Percentiles rank a stretch among this genome's conserved stretches.
phyloP scores from a whole-genome alignment of 345 rosid genomes.

The Trapa incisa region DNA sequence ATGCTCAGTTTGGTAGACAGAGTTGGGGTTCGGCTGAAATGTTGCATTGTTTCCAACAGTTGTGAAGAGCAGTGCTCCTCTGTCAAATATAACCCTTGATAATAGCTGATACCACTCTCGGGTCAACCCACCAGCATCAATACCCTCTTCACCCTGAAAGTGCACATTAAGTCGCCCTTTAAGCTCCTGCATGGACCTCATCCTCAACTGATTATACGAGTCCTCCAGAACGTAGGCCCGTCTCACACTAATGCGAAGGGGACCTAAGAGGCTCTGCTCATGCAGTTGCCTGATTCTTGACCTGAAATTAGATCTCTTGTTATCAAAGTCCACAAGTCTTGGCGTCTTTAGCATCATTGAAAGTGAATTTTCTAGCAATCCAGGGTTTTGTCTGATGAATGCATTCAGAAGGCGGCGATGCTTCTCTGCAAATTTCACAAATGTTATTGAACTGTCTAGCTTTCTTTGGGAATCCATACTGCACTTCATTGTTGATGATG shows the following conservation, averaged over 20 bases:
- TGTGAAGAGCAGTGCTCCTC: constrained; percentile 87
- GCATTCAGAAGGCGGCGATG: constrained; percentile 88
- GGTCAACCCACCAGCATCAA: constrained; percentile 97
- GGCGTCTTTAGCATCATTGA: constrained; percentile 92
- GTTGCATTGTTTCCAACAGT: constrained; percentile 89
- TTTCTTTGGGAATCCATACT: constrained; percentile 52
- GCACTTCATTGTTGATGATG: constrained; percentile 19
- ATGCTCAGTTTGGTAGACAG: constrained; percentile 93
- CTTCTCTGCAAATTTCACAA: constrained; percentile 84
- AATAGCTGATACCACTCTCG: constrained; percentile 97
- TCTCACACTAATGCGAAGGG: constrained; percentile 77
- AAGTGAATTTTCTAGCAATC: constrained; percentile 79
- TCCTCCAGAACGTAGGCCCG: constrained; percentile 94
- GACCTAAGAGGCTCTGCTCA: constrained; percentile 82
- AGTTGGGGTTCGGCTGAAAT: constrained; percentile 96
- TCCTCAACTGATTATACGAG: constrained; percentile 89
- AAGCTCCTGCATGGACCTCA: constrained; percentile 82
- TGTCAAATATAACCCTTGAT: constrained; percentile 91
- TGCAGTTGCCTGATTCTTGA: constrained; percentile 87
- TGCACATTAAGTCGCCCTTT: constrained; percentile 88
- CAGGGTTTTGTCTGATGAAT: constrained; percentile 78
- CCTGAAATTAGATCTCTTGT: constrained; percentile 85
- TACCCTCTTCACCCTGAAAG: constrained; percentile 98
- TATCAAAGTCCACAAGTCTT: constrained; percentile 83
- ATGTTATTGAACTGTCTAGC: constrained; percentile 63